These are phyloP conservation scores for Stemphylium vesicarium DNA, from an alignment of 2,329 filamentous ascomycete species.

Conservation along the genomic window DNA sequence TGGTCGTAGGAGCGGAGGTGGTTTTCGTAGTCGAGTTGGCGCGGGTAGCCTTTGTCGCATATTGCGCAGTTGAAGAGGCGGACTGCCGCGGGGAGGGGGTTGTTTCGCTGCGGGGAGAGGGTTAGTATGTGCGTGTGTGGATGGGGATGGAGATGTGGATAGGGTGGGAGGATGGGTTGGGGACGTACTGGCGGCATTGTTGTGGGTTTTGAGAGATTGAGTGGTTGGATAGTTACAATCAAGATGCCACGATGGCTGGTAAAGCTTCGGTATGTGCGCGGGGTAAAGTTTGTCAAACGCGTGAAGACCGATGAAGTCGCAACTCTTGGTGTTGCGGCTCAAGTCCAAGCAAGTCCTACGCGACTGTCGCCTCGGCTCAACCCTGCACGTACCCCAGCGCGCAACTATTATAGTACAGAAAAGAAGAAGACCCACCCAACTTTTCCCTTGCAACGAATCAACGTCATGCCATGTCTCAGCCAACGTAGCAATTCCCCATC, in stretches of 20 bases:
- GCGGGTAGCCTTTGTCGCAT: slow-evolving; percentile 90
- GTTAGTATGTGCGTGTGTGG: slow-evolving; percentile 34
- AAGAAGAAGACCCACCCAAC: slow-evolving; percentile 2
- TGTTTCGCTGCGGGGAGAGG: slow-evolving; percentile 44
- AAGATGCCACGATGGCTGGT: too few relatives aligned
- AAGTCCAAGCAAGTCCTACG: too few relatives aligned
- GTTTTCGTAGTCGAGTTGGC: slow-evolving; percentile 95
- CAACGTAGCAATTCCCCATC: slow-evolving; percentile 23
- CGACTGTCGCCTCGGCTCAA: slow-evolving; percentile 20
- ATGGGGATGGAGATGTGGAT: slow-evolving; percentile 42
- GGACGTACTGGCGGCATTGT: slow-evolving; percentile 28
- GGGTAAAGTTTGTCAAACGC: neutral
- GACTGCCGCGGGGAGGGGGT: slow-evolving; percentile 52
- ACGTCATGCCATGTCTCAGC: slow-evolving; percentile 37
- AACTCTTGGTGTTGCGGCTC: slow-evolving; percentile 16
- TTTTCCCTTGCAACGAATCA: slow-evolving; percentile 33
- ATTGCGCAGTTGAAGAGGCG: slow-evolving; percentile 63
- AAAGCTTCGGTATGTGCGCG: too few relatives aligned
- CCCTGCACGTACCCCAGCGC: too few relatives aligned
- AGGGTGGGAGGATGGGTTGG: too few relatives aligned
- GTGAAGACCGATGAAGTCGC: neutral
- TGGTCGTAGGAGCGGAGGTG: slow-evolving; percentile 96
- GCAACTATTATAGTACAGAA: slow-evolving; percentile 12
- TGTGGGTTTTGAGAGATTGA: neutral
- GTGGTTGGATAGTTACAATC: too few relatives aligned